Evolutionary conservation across 2,329 filamentous ascomycete species (phyloP).

Genomic region (Botrytis squamosa): DNA sequence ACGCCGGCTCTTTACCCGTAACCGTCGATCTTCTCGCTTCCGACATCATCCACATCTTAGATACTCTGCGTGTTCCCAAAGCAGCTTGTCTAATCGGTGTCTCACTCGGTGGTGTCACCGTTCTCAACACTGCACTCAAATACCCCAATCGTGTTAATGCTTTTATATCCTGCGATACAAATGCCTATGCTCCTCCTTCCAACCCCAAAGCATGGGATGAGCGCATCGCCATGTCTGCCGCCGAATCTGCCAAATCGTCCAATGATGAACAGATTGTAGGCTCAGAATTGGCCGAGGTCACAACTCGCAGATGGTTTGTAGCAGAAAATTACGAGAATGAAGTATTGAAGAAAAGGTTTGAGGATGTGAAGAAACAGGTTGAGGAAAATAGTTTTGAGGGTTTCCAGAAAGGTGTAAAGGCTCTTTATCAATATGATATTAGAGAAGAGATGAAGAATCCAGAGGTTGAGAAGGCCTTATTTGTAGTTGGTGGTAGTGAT

Average conservation of each 20-base stretch:
- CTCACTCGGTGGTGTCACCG: slow-evolving; percentile 76
- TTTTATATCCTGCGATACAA: slow-evolving; percentile 78
- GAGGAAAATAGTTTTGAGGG: slow-evolving; percentile 66
- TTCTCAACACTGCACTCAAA: slow-evolving; percentile 68
- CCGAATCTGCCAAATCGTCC: slow-evolving; percentile 44
- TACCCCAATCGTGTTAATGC: slow-evolving; percentile 57
- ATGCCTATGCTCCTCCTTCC: slow-evolving; percentile 65
- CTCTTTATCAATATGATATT: slow-evolving; percentile 71
- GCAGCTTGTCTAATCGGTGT: slow-evolving; percentile 72
- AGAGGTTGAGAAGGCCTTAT: slow-evolving; percentile 56
- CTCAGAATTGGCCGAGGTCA: slow-evolving; percentile 64
- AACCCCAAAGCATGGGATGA: slow-evolving; percentile 81
- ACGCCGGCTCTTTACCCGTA: slow-evolving; percentile 28
- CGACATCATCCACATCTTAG: slow-evolving; percentile 65
- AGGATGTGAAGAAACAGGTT: slow-evolving; percentile 67
- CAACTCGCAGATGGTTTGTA: slow-evolving; percentile 75
- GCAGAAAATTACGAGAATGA: slow-evolving; percentile 55
- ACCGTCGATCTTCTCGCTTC: slow-evolving; percentile 58
- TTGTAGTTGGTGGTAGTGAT: slow-evolving; percentile 72
- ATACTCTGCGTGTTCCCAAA: slow-evolving; percentile 65
- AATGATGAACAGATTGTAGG: slow-evolving; percentile 55
- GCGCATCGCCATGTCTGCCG: slow-evolving; percentile 66
- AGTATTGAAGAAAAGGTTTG: slow-evolving; percentile 48
- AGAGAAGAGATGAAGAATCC: slow-evolving; percentile 50
- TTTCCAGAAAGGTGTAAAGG: slow-evolving; percentile 66